phyloP scores from a whole-genome alignment of 176 grass and related monocot genomes.

The Zoysia japonica region DNA sequence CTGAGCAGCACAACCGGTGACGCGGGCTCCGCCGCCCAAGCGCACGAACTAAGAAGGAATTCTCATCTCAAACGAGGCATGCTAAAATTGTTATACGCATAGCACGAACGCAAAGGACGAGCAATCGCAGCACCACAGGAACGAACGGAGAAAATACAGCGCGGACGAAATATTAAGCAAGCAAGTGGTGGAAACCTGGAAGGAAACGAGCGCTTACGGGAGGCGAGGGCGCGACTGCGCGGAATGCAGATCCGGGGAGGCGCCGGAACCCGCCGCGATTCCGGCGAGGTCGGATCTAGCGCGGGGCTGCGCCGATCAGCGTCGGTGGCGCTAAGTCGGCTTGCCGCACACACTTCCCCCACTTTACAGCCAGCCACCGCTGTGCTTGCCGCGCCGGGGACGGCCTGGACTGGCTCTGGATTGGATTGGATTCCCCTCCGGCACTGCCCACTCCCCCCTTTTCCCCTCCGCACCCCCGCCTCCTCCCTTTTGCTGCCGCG shows the following conservation, averaged over 20 bases:
- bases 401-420: conserved; percentile 16
- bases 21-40: not conserved
- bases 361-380: no score
- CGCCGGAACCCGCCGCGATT: conserved; percentile 36
- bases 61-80: not conserved
- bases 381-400: not conserved
- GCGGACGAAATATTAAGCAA: not conserved
- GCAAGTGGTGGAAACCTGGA: not conserved
- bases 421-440: conserved; percentile 9
- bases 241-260: conserved; percentile 52
- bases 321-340: not conserved
- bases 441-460: not conserved
- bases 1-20: not conserved
- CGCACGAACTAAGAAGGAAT: not conserved
- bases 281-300: conserved; percentile 43
- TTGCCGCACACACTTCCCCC: no score
- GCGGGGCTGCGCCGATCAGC: conserved; percentile 43
- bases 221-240: conserved; percentile 28
- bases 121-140: conserved; percentile 8
- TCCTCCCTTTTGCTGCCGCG: conserved; percentile 26
- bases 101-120: not conserved
- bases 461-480: conserved; percentile 15
- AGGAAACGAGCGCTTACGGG: conserved; percentile 12
- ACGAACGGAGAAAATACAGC: not conserved
- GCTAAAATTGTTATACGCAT: not conserved